These are phyloP conservation scores for Fusarium anguioides DNA, from an alignment of 2,329 filamentous ascomycete genomes.

Conservation along the genomic window DNA sequence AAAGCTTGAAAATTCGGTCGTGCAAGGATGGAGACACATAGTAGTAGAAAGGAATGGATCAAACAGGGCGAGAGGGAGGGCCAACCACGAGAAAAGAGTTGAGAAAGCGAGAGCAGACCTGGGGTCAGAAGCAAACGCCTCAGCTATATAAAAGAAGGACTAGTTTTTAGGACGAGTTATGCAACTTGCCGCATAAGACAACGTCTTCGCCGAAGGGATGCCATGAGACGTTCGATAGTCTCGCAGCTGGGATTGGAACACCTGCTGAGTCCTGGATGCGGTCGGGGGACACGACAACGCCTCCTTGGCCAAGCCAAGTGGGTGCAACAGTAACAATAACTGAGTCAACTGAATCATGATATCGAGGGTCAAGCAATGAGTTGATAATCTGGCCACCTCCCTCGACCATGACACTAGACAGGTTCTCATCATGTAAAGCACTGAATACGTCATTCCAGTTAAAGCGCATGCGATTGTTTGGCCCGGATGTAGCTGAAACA, in stretches of 20 bases:
- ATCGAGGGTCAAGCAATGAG: slow-evolving; percentile 73
- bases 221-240: slow-evolving; percentile 77
- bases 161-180: slow-evolving; percentile 33
- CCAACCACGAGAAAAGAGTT: neutral
- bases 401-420: slow-evolving; percentile 90
- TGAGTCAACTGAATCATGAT: slow-evolving; percentile 73
- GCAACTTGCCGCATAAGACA: slow-evolving; percentile 78
- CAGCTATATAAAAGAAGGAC: slow-evolving; percentile 26
- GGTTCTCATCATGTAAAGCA: slow-evolving; percentile 66
- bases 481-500: slow-evolving; percentile 51
- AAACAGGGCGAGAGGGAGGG: neutral
- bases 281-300: slow-evolving; percentile 80
- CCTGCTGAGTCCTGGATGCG: slow-evolving; percentile 63
- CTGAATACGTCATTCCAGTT: slow-evolving; percentile 74
- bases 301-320: slow-evolving; percentile 86
- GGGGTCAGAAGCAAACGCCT: neutral
- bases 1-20: neutral
- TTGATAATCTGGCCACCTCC: slow-evolving; percentile 88
- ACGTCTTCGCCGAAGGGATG: slow-evolving; percentile 83
- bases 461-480: slow-evolving; percentile 58
- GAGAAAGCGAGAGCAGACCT: neutral
- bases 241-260: slow-evolving; percentile 68
- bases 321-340: slow-evolving; percentile 92
- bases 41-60: neutral
- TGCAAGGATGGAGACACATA: neutral